Base-by-base conservation (phyloP, 345 rosid species). In the Erucastrum elatum region DNA sequence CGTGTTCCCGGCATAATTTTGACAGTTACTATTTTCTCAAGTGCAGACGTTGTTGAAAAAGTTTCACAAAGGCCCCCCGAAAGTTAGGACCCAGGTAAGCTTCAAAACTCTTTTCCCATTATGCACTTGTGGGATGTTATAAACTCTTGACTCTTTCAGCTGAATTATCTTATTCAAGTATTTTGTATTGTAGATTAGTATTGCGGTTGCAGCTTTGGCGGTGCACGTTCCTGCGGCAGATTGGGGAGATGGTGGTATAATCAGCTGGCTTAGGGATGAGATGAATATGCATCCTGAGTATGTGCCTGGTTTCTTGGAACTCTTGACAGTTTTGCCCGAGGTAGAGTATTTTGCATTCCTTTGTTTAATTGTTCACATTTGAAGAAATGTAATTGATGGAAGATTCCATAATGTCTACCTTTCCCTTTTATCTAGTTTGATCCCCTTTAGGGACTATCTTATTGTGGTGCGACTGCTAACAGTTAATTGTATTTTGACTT, bases 201-300 rank as follows among this genome's bases (percentile, higher is more conserved):
- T 93, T 84, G 98, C 96, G 4, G 98, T 96, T 62, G 99, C 98
- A 75, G 98, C 98, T 60, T 87, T 93, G 90, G 99, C 97, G 80
- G 99, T 96, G 26, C 99, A 96, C 83, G 93, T 96, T 78, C 94
- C 97, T 67, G 88, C 96, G 2, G 94, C 87, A 80, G 96, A 90
- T 77, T 93, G 99, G 99, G 97, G 96, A 79, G 93, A 91, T 84
- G 94, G 95, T 74, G 96, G 99, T 66, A 90, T 96, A 8, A 82
- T 93, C 74, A 91, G 84, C 84, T 96, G 98, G 98, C 96, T 96
- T 51, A 86, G 80, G 80, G 91, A 90, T 82, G 97, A 93, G 86
- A 96, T 96, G 99, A 90, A 88, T 83, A 82, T 87, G 66, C 94
- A 86, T 87, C 98, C 96, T 67, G 99, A 91, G 81, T 91, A 83